These are phyloP conservation scores for Pyrus communis DNA, from an alignment of 306 rosid species.

Conservation along the genomic window DNA sequence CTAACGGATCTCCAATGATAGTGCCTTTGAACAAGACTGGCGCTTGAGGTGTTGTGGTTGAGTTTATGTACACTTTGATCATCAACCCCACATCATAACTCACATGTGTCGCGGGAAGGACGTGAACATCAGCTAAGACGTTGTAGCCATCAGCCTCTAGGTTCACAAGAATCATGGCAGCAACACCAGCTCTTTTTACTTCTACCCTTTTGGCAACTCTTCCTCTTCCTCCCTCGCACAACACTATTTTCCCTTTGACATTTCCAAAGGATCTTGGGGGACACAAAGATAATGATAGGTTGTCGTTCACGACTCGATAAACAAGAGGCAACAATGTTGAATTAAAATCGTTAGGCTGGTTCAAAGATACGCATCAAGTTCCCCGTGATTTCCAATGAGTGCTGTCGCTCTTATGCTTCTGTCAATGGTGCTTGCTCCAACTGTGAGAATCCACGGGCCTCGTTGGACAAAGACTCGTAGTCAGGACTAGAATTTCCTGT, in stretches of 20 bases:
- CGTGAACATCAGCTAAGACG: conserved; percentile 18
- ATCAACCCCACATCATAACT: conserved; percentile 23
- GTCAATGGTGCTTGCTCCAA: conserved; percentile 44
- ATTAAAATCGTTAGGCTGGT: conserved; percentile 27
- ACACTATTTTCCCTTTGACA: conserved; percentile 35
- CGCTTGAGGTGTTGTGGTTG: conserved; percentile 28
- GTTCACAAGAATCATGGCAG: conserved; percentile 42
- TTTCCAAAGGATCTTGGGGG: conserved; percentile 15
- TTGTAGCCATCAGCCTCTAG: background rate
- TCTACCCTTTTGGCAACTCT: conserved; percentile 5
- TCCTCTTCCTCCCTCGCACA: conserved; percentile 36
- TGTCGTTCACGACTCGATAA: conserved; percentile 30
- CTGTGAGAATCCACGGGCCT: conserved; percentile 68
- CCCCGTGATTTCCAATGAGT: conserved; percentile 36
- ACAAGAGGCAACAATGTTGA: conserved; percentile 26
- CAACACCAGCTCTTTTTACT: conserved; percentile 38
- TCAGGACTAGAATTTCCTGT: conserved; percentile 61
- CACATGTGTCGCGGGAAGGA: conserved; percentile 39
- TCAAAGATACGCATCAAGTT: conserved; percentile 26
- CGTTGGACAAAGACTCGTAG: conserved; percentile 30
- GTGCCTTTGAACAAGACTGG: conserved; percentile 47
- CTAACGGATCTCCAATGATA: conserved; percentile 28
- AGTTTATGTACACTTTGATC: conserved; percentile 36
- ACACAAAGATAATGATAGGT: conserved; percentile 7
- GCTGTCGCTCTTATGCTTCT: conserved; percentile 35